These are phyloP conservation scores for Phragmites australis DNA, from an alignment of 176 grass and related monocot species.

Conservation along the genomic window DNA sequence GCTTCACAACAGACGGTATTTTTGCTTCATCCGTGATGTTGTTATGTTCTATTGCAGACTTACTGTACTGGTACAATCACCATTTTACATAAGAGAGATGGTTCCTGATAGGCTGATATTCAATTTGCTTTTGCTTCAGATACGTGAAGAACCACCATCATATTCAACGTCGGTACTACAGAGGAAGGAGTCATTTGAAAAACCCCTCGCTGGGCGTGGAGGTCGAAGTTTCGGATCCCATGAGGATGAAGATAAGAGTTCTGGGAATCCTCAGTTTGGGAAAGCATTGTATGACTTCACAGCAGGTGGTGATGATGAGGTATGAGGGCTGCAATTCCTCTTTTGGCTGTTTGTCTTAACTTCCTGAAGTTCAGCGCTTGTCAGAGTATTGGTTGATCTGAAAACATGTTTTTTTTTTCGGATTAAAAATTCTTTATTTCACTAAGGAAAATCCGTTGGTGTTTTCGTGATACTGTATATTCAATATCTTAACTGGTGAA, in stretches of 20 bases:
- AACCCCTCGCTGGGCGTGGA: constrained; percentile 66
- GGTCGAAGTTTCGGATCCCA: constrained; percentile 60
- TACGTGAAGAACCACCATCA: constrained; percentile 85
- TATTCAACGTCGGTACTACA: constrained; percentile 72
- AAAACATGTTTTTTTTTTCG: neutral
- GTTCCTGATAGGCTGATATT: neutral
- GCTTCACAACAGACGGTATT: constrained; percentile 75
- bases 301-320: constrained; percentile 97
- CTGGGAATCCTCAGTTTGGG: constrained; percentile 85
- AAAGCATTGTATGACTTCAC: constrained; percentile 97
- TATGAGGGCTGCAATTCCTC: constrained; percentile 36
- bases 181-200: constrained; percentile 82
- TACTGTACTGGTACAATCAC: neutral
- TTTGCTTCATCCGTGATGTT: constrained; percentile 1
- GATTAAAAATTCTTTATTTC: neutral
- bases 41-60: constrained; percentile 8
- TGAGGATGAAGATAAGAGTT: constrained; percentile 63
- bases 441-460: neutral
- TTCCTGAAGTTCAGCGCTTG: constrained; percentile 8
- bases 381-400: constrained; percentile 26
- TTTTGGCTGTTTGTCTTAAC: neutral
- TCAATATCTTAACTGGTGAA: neutral
- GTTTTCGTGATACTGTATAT: neutral
- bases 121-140: constrained; percentile 55
- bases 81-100: neutral